Base-by-base conservation (phyloP, 2,329 filamentous ascomycete species). In the Cladophialophora psammophila region DNA sequence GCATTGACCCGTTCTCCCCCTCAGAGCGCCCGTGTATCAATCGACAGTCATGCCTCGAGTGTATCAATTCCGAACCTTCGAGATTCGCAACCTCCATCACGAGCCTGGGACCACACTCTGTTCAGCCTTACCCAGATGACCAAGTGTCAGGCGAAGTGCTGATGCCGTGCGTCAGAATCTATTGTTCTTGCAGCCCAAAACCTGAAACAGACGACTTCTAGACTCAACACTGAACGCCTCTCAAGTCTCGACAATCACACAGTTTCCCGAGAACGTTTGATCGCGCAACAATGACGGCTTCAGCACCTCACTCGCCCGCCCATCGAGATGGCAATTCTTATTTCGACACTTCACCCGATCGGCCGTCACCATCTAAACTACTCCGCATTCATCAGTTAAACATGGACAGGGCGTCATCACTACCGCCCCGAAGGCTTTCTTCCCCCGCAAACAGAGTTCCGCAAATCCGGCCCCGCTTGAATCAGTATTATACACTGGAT, bases 401-500 rank as follows among this genome's bases (percentile, higher is more conserved):
- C 26, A 52, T 64, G 20, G 66, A 70, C 9, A 42, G 68, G 55
- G 68, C 68, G 12, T 59, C 63, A 20, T 70, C 68, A 6, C 38
- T 68, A 20, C 65, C 68, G 42, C 63, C 68, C 4, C 68, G 66
- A 13, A 63, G 68, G 34, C 56, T 66, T n/a, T 62, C 60, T 12
- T 70, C 68, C 9, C 68, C 68, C 2, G 54, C 40, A 13, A 65
- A 65, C 32, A 66, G 66, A n/a, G 38, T 40, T 26, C 50, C 64
- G 31, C 65, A 64, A 38, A 66, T 66, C 50, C 64, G 72, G 36
- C 71, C 69, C 31, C 65, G 70, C 40, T 48, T 73, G 31, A 66
- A 69, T 53, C 83, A 90, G 68, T 94, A 92, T 84, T 97, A 97
- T 81, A 89, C 90, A 0, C 85, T 98, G 60, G 91, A 96, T 71